Base-by-base conservation (phyloP, 2,329 filamentous ascomycete species). In the Stachybotrys chlorohalonatus region DNA sequence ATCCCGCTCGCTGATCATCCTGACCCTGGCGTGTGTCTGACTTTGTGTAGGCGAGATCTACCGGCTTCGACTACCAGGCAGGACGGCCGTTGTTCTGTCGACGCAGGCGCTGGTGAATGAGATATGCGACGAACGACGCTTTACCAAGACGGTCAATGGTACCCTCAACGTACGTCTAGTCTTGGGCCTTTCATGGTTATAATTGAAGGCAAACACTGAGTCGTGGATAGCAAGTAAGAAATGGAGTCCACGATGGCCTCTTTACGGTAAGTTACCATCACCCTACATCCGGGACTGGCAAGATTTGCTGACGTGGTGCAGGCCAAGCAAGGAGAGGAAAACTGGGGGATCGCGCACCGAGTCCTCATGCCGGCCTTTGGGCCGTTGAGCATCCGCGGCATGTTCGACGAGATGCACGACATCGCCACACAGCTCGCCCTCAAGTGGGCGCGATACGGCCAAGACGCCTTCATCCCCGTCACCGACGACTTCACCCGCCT, bases 361-460 rank as follows among this genome's bases (percentile, higher is more conserved):
- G 70, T 82, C 30, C 68, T 87, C 54, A 79, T 86, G 66, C 83
- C 84, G 1, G 82, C 82, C 5, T 86, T 87, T 62, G 84, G 84
- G 0, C 84, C 84, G 0, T 66, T 86, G 36, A 73, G 78, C 6
- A 86, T 89, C 60, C 46, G 54, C 6, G 52, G 53, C 8, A 59
- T 59, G 55, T 60, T 60, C 53, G 57, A 78, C 56, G 79, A 82
- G 60, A 83, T 83, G 80, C 73, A 80, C 56, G 83, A 86, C 59
- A 78, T 86, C 55, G 79, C 81, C 6, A 72, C 74, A 0, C 83
- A 87, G 61, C 68, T 86, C 51, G 75, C 78, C 3, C 73, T 85
- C 65, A 86, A 86, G 64, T 86, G 60, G 60, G 61, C 61, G 30
- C 69, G 80, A 52, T 64, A 65, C 47, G 69, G 68, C 3, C 55